Base-by-base conservation (phyloP, 1,284 basidiomycete genomes). In the Apiotrichum gamsii region DNA sequence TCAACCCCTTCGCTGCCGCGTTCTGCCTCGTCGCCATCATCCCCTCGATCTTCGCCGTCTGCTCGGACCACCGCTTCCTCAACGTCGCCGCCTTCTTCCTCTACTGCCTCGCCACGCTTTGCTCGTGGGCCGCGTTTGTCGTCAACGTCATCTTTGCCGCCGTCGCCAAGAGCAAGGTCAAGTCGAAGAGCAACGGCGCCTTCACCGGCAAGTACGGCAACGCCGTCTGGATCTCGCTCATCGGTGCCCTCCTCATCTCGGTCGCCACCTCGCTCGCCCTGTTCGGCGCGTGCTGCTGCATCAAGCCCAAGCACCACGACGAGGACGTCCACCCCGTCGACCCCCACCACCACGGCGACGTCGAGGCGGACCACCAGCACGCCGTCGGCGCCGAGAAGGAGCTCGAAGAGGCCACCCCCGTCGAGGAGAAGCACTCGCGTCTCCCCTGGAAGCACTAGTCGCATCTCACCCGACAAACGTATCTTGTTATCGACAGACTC, bases 211-310 rank as follows among this genome's bases (percentile, higher is more conserved):
- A 25, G 33, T 40, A 25, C 33, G 45, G 45, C 13, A 47, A 47
- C 28, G 45, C 45, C 24, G 23, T 40, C 39, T 47, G 45, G 45
- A 35, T 47, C 33, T 47, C 45, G 16, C 45, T 47, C 29, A 33
- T 25, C 33, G 45, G 45, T 24, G 45, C 45, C n/a, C 21, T 47
- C 33, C 45, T 47, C 39, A 47, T 47, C 39, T 41, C 32, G 15
- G 5, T 41, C 19, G 45, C 45, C 33, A 47, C 41, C 39, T 32
- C 21, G 9, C 25, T 47, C 15, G 45, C 45, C n/a, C 45, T 47
- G 25, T 47, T 47, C 28, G 45, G 45, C 39, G 14, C 45, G 25
- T 41, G 39, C 45, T 47, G 45, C 45, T 47, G 45, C 45, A 24
- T 47, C 45, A 47, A 47, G 45, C 34, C 15, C 24, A 30, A 41